Base-by-base conservation (phyloP, 306 rosid genomes). In the Dalbergia cochinchinensis region DNA sequence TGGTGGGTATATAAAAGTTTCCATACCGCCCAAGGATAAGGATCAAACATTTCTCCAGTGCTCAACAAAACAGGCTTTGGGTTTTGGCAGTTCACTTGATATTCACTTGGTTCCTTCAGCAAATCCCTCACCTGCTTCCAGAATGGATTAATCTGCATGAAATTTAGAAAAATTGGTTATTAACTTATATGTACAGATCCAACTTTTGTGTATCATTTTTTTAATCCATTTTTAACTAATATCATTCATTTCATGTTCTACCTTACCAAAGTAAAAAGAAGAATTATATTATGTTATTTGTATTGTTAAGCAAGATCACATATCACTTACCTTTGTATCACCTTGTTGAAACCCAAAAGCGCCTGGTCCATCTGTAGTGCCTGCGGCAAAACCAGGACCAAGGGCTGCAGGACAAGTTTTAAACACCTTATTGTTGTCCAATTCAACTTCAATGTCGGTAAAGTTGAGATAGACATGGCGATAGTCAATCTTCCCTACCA, bases 371-470 rank as follows among this genome's bases (percentile, higher is more conserved):
- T 90, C 97, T 0, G 98, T 94, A 18, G 98, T 94, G 53, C 97
- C 97, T 39, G 98, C 98, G 3, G 98, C 97, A 80, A 94, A 94
- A 80, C 92, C 98, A 34, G 98, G 90, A 83, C 98, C 98, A 35
- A 94, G 88, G 1, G 97, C 98, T 1, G 97, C 94, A 33, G 97
- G 96, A 64, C 97, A 92, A 0, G 98, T 94, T 80, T 65, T 90
- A 6, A 89, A 94, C 9, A 74, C 79, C 65, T 78, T 78, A 35
- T 83, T 83, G 53, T 71, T 87, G 16, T 74, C 87, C 61, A 94
- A 51, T 33, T 78, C 84, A 58, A 92, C 94, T 77, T 89, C 86
- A 77, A 90, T 86, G 15, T 89, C 65, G 0, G 98, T 94, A 42
- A 92, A 89, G 59, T 94, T 87, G 18, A 94, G 68, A 76, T 92